Conservation (phyloP, 257 asterid genomes). For the Osmanthus fragrans region DNA sequence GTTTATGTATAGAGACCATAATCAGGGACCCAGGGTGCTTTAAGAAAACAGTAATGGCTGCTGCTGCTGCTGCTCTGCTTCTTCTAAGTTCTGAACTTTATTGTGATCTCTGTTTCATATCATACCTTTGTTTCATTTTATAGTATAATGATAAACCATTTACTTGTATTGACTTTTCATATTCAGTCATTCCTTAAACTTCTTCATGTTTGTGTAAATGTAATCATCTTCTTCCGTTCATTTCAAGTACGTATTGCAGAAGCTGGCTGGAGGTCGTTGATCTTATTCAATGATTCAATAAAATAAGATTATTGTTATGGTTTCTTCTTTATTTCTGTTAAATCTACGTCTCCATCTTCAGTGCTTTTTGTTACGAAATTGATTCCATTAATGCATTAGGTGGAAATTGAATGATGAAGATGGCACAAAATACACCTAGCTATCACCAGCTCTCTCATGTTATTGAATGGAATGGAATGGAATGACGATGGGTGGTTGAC, state of each 20-base stretch:
- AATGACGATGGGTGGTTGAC: neutral
- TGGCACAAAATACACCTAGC: neutral
- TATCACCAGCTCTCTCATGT: constrained; percentile 1
- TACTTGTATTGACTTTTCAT: constrained; percentile 23
- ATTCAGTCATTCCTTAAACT: constrained; percentile 15
- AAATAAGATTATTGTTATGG: neutral
- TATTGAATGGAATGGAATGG: neutral
- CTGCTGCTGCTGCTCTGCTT: constrained; percentile 34
- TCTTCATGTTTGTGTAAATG: neutral
- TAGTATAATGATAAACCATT: constrained; percentile 36
- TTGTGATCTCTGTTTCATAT: constrained; percentile 35
- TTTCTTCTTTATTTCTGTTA: neutral
- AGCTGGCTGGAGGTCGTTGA: neutral
- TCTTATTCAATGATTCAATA: neutral
- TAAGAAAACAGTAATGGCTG: constrained; percentile 26
- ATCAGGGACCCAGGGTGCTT: constrained; percentile 38
- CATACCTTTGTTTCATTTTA: constrained; percentile 22
- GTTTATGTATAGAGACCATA: constrained; percentile 51
- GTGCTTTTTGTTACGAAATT: neutral
- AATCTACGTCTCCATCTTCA: no score
- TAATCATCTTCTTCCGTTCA: neutral
- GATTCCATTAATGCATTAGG: neutral
- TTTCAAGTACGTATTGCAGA: neutral
- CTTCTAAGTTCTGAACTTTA: constrained; percentile 39
- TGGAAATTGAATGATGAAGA: neutral